phyloP scores from a whole-genome alignment of 768 basidiomycete genomes.

The Agrocybe pediades region DNA sequence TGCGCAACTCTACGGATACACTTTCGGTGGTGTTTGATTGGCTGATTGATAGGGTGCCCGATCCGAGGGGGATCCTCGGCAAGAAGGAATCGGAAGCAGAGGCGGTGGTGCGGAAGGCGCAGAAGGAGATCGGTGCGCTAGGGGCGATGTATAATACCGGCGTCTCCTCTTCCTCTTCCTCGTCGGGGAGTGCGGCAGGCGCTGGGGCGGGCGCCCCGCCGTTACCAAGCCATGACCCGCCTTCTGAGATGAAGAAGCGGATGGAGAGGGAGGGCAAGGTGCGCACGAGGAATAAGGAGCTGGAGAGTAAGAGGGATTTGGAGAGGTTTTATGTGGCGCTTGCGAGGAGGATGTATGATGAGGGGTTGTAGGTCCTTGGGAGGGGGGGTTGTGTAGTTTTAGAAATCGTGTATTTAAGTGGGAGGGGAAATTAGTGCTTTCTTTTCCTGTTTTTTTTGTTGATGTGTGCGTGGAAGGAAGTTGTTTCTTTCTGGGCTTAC shows the following conservation, averaged over 20 bases:
- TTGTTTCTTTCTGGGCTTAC: too few species aligned
- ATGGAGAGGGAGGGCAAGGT: constrained; percentile 25
- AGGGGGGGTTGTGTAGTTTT: too few species aligned
- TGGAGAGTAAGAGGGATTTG: constrained; percentile 71
- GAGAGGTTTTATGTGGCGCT: constrained; percentile 91
- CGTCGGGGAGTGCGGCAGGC: not conserved
- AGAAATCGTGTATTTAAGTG: too few species aligned
- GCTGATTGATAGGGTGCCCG: constrained; percentile 72
- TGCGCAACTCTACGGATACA: constrained; percentile 70
- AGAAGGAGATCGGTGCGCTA: not conserved
- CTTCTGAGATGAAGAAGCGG: constrained; percentile 24
- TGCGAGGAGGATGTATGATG: constrained; percentile 88
- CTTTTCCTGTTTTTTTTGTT: too few species aligned
- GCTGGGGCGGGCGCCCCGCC: not conserved
- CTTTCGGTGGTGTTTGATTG: constrained; percentile 79
- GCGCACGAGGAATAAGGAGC: constrained; percentile 44
- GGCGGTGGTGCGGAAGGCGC: not conserved
- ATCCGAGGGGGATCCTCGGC: constrained; percentile 22
- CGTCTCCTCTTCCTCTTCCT: not conserved
- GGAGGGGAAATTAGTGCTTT: too few species aligned
- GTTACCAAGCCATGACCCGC: not conserved
- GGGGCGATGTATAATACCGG: not conserved
- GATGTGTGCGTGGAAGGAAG: too few species aligned
- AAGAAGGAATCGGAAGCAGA: not conserved
- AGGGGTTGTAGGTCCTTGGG: constrained; percentile 65